These are phyloP conservation scores for Fistulifera solaris DNA, from an alignment of 108 stramenopile species.

Conservation along the genomic window DNA sequence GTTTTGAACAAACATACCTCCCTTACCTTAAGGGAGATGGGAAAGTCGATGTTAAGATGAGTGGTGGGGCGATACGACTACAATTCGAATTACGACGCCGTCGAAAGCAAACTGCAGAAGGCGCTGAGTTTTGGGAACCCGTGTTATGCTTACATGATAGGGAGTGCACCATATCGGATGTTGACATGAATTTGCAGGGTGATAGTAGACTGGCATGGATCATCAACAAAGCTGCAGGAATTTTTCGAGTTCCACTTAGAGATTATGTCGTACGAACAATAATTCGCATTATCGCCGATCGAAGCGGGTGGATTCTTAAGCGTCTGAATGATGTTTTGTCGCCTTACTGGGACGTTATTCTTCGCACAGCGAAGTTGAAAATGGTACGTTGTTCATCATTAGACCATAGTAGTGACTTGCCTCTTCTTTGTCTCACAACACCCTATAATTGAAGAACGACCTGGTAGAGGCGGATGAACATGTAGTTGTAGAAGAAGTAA, in stretches of 20 bases:
- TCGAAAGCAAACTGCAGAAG: slow-evolving; percentile 14
- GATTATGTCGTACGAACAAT: slow-evolving; percentile 76
- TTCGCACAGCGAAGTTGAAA: slow-evolving; percentile 60
- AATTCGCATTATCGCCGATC: slow-evolving; percentile 44
- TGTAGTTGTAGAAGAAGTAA: slow-evolving; percentile 45
- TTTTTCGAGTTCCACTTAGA: slow-evolving; percentile 64
- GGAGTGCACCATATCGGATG: slow-evolving; percentile 58
- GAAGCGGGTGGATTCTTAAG: slow-evolving; percentile 74
- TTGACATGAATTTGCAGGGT: slow-evolving; percentile 70
- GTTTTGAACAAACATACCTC: slow-evolving; percentile 88
- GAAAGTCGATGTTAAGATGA: slow-evolving; percentile 62
- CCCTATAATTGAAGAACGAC: slow-evolving; percentile 18
- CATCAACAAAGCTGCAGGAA: slow-evolving; percentile 69
- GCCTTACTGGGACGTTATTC: slow-evolving; percentile 73
- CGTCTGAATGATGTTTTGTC: slow-evolving; percentile 56
- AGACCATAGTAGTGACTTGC: neutral
- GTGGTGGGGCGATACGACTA: slow-evolving; percentile 66
- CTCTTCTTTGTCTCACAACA: too few relatives aligned
- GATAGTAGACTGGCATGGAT: slow-evolving; percentile 73
- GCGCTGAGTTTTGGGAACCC: slow-evolving; percentile 56
- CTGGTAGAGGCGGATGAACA: slow-evolving; percentile 38
- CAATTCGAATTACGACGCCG: slow-evolving; percentile 75
- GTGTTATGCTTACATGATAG: slow-evolving; percentile 78
- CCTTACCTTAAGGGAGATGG: slow-evolving; percentile 83
- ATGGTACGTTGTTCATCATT: slow-evolving; percentile 21